Conservation (phyloP, 1,284 basidiomycete species). For the Sanghuangporus weigelae region DNA sequence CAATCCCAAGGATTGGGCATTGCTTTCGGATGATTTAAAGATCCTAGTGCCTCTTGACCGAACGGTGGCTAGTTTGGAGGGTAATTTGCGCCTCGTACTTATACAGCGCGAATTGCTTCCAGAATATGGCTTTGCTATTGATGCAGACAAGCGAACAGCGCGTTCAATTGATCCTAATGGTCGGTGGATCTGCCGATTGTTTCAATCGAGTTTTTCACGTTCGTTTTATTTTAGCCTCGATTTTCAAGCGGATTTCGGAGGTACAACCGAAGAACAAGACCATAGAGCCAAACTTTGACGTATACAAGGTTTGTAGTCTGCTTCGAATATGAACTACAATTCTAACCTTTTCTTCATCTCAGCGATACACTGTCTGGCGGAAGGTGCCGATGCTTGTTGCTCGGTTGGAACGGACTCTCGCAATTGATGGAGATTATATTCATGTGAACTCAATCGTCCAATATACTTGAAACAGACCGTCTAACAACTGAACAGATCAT, state of each 20-base stretch:
- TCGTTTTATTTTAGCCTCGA: constrained; percentile 60
- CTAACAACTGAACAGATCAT: constrained; percentile 59
- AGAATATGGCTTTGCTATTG: constrained; percentile 53
- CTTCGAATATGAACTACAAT: background rate
- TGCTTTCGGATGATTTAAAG: constrained; percentile 72
- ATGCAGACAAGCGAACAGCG: constrained; percentile 51
- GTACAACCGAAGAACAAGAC: constrained; percentile 54
- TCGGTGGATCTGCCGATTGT: constrained; percentile 30
- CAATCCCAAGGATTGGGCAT: constrained; percentile 78
- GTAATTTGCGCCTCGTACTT: constrained; percentile 79
- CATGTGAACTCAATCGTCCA: constrained; percentile 52
- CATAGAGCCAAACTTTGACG: constrained; percentile 49
- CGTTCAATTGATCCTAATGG: constrained; percentile 89
- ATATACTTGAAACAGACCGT: background rate
- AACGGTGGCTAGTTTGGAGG: constrained; percentile 91
- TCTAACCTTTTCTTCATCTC: constrained; percentile 16
- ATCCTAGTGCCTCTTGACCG: constrained; percentile 91
- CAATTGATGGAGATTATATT: constrained; percentile 93
- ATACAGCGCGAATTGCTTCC: constrained; percentile 77
- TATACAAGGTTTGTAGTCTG: constrained; percentile 67
- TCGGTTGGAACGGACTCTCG: constrained; percentile 85
- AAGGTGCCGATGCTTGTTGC: constrained; percentile 92
- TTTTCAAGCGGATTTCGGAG: constrained; percentile 83
- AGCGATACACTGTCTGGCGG: constrained; percentile 93
- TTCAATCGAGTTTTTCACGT: background rate